Evolutionary conservation across 306 rosid species (phyloP), one percentile per base, ranked within the genome.

Genomic region (Vigna reflexopilosa): DNA sequence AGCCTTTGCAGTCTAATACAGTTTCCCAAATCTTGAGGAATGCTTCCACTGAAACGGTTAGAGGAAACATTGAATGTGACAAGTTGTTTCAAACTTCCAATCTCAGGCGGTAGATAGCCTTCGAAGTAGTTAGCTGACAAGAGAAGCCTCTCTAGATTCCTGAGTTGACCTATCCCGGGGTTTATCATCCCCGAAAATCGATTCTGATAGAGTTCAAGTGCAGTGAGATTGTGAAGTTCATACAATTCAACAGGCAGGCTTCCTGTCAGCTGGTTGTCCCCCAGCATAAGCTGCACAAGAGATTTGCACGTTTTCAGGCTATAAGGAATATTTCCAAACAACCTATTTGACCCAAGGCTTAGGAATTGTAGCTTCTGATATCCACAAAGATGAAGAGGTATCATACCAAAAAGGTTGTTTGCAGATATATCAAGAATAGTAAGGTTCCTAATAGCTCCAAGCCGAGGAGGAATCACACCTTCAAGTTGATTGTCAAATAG

Each of bases 251-350:
- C 75, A 75, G 92, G 91, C 57, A 89, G 73, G 68, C 87, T 87
- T 80, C 97, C 97, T 34, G 90, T 77, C 44, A 91, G 83, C 26
- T 16, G 72, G 79, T 91, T 89, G 58, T 83, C 85, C 73, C 97
- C 97, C 14, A 91, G 75, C 97, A 89, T 89, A 66, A 91, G 90
- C 83, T 91, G 93, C 77, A 81, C 82, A 26, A 91, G 89, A 54
- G 93, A 86, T 84, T 83, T 88, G 78, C 97, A 91, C 9, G 85
- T 86, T 86, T 80, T 89, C 8, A 91, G 79, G 77, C 89, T 88
- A 76, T 67, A 48, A 32, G 97, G 97, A 74, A 91, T 86, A 50
- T 87, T 87, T 55, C 97, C 93, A n/a, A 83, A 83, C 68, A 91
- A 68, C 69, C 70, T 81, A 85, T 91, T 91, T 20, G 92, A 89